Percentiles rank a stretch among this genome's conserved stretches.
These are phyloP conservation scores for Corynascus novoguineensis DNA, from an alignment of 495 filamentous ascomycete species.

Conservation along the genomic window DNA sequence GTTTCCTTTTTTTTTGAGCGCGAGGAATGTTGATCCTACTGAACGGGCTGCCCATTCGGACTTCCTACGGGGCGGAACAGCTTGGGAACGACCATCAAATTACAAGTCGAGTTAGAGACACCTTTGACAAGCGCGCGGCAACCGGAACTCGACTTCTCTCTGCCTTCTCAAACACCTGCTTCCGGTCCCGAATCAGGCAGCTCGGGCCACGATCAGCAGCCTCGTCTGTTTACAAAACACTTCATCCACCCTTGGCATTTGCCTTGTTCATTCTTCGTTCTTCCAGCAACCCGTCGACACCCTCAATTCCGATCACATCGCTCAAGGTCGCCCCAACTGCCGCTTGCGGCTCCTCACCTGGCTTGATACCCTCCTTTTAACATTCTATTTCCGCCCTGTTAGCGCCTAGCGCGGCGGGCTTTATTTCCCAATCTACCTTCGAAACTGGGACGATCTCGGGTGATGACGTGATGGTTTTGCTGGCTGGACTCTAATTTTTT, in stretches of 20 bases:
- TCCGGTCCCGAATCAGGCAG: slow-evolving; percentile 14
- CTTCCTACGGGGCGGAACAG: too few species aligned
- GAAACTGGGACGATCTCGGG: slow-evolving; percentile 7
- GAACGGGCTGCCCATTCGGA: slow-evolving; percentile 6
- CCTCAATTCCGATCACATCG: background rate
- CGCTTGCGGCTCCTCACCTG: slow-evolving; percentile 13
- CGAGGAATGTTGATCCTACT: slow-evolving; percentile 19
- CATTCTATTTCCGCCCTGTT: background rate
- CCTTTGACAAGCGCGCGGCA: background rate
- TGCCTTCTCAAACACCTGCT: background rate
- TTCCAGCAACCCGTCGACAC: slow-evolving; percentile 2
- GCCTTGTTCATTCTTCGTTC: slow-evolving; percentile 10
- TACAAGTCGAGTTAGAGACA: too few species aligned
- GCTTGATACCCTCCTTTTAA: slow-evolving; percentile 12
- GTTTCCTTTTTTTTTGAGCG: slow-evolving; percentile 42
- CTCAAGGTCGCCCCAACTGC: slow-evolving; percentile 3
- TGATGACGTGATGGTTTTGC: background rate
- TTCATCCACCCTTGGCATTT: background rate
- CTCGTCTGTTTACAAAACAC: background rate
- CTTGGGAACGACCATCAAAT: too few species aligned
- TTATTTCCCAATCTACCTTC: background rate
- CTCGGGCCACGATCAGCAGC: slow-evolving; percentile 4
- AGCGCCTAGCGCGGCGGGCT: background rate
- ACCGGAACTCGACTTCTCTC: background rate
- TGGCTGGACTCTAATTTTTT: slow-evolving; percentile 10